A percentile compares a stretch with the other conserved stretches of the same genome.
Conservation (phyloP, 2,329 filamentous ascomycete species). For the Myriosclerotinia scirpicola region DNA sequence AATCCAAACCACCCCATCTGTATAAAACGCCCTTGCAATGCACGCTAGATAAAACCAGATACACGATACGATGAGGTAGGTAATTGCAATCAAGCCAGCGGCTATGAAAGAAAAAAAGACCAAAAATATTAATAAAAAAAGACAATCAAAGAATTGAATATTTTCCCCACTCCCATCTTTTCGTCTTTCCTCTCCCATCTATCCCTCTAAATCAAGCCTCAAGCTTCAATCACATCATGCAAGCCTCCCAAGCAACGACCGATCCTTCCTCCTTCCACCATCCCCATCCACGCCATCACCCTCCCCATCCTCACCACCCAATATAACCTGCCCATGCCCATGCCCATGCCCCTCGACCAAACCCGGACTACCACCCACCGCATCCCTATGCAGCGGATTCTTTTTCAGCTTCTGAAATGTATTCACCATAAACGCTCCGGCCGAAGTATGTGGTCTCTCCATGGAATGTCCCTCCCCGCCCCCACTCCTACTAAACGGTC, state of each 20-base stretch:
- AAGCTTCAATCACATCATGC: background rate
- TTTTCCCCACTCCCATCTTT: too few species aligned
- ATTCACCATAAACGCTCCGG: background rate
- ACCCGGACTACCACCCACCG: background rate
- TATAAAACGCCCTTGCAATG: too few species aligned
- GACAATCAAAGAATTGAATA: too few species aligned
- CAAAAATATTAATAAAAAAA: too few species aligned
- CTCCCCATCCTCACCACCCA: background rate
- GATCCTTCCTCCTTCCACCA: background rate
- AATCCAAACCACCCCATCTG: too few species aligned
- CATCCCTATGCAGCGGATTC: background rate
- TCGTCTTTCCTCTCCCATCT: too few species aligned
- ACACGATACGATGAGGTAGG: too few species aligned
- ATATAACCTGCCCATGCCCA: background rate
- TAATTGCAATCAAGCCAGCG: too few species aligned
- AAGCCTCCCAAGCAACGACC: conserved; percentile 8
- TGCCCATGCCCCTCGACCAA: conserved; percentile 2
- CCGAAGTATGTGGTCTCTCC: conserved; percentile 10
- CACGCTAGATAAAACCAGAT: too few species aligned
- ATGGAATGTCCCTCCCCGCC: conserved; percentile 16
- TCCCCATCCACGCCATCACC: background rate
- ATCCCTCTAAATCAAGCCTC: too few species aligned
- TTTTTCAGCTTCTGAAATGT: conserved; percentile 2
- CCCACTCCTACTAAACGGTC: conserved; percentile 25
- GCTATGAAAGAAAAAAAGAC: too few species aligned